Evolutionary conservation across 2,329 filamentous ascomycete genomes (phyloP).

Genomic region (Xylaria sp.): DNA sequence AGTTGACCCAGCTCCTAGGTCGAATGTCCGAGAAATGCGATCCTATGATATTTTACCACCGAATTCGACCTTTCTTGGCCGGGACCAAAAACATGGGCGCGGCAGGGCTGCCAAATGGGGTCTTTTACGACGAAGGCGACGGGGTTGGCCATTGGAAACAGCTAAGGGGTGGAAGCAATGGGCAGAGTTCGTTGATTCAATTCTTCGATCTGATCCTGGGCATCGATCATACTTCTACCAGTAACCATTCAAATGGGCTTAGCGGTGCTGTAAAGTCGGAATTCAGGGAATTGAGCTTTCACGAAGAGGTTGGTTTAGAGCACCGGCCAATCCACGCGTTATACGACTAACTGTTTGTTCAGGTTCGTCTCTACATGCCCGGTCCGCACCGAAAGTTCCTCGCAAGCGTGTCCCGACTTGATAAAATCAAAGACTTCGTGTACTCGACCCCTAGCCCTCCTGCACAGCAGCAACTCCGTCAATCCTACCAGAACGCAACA

Average conservation of each 20-base stretch:
- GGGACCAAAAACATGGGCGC: conserved; percentile 93
- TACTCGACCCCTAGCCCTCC: conserved; percentile 36
- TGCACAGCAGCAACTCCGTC: conserved; percentile 58
- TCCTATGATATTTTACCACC: conserved; percentile 87
- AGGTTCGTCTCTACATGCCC: conserved; percentile 87
- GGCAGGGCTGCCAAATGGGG: conserved; percentile 82
- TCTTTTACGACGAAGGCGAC: conserved; percentile 83
- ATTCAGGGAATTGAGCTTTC: conserved; percentile 54
- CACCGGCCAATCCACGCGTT: no score
- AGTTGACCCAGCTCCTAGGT: conserved; percentile 74
- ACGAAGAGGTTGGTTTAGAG: conserved; percentile 62
- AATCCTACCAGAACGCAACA: conserved; percentile 76
- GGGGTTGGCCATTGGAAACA: conserved; percentile 76
- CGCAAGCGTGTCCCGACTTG: conserved; percentile 72
- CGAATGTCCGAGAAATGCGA: conserved; percentile 92
- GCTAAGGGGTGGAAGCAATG: conserved; percentile 90
- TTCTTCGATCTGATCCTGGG: conserved; percentile 91
- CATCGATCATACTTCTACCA: conserved; percentile 73
- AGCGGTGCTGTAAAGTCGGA: conserved; percentile 21
- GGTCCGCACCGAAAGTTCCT: conserved; percentile 84
- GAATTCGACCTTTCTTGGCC: conserved; percentile 87
- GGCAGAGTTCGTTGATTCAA: conserved; percentile 91
- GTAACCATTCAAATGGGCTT: conserved; percentile 44
- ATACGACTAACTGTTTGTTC: background rate
- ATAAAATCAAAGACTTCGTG: conserved; percentile 80